Evolutionary conservation across 1,284 basidiomycete species (phyloP).

Genomic region (Tylopilus orsonianus): DNA sequence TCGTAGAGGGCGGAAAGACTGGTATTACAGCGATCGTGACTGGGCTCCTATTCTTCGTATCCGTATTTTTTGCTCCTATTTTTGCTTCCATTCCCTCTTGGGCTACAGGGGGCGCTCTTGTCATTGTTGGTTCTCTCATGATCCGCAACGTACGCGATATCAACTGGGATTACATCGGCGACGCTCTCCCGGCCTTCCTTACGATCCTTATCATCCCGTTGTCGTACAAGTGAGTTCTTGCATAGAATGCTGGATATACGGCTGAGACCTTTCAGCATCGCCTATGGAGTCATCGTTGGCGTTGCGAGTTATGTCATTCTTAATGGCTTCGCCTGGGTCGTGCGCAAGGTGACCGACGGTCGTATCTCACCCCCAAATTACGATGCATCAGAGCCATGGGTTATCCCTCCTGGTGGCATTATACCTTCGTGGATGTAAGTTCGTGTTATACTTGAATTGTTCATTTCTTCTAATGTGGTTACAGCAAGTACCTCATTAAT

Average conservation of each 20-base stretch:
- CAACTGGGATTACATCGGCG: slow-evolving; percentile 88
- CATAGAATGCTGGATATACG: neutral
- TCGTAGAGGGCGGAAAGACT: slow-evolving; percentile 82
- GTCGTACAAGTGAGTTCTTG: slow-evolving; percentile 64
- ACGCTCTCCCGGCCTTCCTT: slow-evolving; percentile 83
- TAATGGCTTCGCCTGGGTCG: slow-evolving; percentile 67
- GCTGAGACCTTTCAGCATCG: slow-evolving; percentile 59
- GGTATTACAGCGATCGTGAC: slow-evolving; percentile 80
- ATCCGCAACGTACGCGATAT: slow-evolving; percentile 84
- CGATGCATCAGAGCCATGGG: slow-evolving; percentile 65
- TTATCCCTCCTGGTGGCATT: slow-evolving; percentile 66
- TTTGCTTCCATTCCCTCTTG: slow-evolving; percentile 86
- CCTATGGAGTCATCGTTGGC: slow-evolving; percentile 87
- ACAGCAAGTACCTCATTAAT: slow-evolving; percentile 25
- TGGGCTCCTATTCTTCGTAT: slow-evolving; percentile 80
- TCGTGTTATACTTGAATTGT: neutral
- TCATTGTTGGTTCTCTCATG: slow-evolving; percentile 89
- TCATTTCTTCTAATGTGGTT: neutral
- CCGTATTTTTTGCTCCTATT: slow-evolving; percentile 88
- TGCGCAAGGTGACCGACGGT: slow-evolving; percentile 57
- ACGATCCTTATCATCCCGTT: slow-evolving; percentile 77
- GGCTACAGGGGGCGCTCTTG: slow-evolving; percentile 86
- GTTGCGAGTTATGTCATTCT: slow-evolving; percentile 70
- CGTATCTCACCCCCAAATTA: slow-evolving; percentile 69
- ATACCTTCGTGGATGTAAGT: slow-evolving; percentile 70